Conservation (phyloP, 176 grass and related monocot species). For the Bothriochloa decipiens region DNA sequence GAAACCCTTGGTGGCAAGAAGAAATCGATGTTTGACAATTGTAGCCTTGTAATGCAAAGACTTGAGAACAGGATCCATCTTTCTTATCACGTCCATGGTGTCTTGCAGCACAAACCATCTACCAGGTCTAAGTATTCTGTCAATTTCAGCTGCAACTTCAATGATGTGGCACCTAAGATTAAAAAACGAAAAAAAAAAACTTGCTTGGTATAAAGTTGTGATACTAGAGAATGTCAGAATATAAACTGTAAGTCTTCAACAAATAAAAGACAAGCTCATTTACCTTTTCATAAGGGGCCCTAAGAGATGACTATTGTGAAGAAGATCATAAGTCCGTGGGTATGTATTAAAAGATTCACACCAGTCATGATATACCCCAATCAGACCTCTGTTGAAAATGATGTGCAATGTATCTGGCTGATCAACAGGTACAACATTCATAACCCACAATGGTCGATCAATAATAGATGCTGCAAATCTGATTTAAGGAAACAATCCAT, state of each 20-base stretch:
- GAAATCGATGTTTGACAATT: conserved; percentile 66
- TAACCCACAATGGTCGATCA: conserved; percentile 79
- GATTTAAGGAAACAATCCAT: conserved; percentile 38
- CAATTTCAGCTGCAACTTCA: conserved; percentile 77
- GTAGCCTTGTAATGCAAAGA: conserved; percentile 73
- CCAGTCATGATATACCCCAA: conserved; percentile 96
- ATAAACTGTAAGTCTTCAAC: conserved; percentile 7
- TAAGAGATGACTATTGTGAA: conserved; percentile 79
- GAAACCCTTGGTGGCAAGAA: conserved; percentile 74
- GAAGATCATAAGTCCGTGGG: conserved; percentile 88
- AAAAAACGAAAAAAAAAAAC: conserved; percentile 33
- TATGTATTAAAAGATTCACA: conserved; percentile 96
- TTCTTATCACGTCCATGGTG: conserved; percentile 57
- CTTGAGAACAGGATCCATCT: conserved; percentile 58
- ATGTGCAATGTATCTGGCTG: conserved; percentile 69
- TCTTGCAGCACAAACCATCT: conserved; percentile 86
- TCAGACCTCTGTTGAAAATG: conserved; percentile 90
- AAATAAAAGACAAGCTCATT: conserved; percentile 11
- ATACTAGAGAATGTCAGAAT: conserved; percentile 23
- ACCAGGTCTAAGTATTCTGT: conserved; percentile 84
- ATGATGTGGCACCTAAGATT: conserved; percentile 69
- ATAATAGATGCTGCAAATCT: conserved; percentile 85
- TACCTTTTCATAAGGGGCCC: conserved; percentile 72
- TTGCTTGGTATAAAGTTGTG: not conserved
- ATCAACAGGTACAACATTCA: conserved; percentile 78